Conservation (phyloP, 2,329 filamentous ascomycete species). For the Xylaria sp. region DNA sequence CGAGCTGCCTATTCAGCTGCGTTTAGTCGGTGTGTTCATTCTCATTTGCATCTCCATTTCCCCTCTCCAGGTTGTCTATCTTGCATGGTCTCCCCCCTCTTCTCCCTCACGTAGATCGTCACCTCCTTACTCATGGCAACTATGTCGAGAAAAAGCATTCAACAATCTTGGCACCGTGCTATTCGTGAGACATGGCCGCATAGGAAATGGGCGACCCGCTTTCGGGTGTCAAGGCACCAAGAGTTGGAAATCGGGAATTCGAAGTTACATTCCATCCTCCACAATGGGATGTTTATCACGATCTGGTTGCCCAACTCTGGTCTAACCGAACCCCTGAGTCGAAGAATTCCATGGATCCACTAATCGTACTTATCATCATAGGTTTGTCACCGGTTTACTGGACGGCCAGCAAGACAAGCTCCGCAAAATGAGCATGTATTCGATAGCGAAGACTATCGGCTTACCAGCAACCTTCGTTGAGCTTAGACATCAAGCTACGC, state of each 20-base stretch:
- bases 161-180: slow-evolving; percentile 3
- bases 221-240: background rate
- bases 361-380: slow-evolving; percentile 40
- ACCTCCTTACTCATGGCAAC: background rate
- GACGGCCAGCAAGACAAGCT: slow-evolving; percentile 74
- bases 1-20: slow-evolving; percentile 75
- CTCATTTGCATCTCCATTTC: background rate
- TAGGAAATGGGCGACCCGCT: slow-evolving; percentile 4
- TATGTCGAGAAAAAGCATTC: background rate
- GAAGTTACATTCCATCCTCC: slow-evolving; percentile 7
- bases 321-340: background rate
- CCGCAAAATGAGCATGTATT: slow-evolving; percentile 75
- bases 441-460: slow-evolving; percentile 69
- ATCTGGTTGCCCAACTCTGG: slow-evolving; percentile 3
- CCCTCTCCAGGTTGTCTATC: background rate
- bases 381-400: slow-evolving; percentile 80
- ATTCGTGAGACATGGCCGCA: background rate
- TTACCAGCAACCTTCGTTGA: slow-evolving; percentile 84
- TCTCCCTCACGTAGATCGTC: background rate
- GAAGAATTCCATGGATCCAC: slow-evolving; percentile 20
- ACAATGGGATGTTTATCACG: background rate
- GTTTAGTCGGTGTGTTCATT: slow-evolving; percentile 68
- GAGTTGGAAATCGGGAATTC: background rate
- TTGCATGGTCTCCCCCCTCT: background rate
- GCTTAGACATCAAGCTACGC: slow-evolving; percentile 85